Evolutionary conservation across 768 basidiomycete species (phyloP).

Genomic region (Chalciporus sphaerocephalus): DNA sequence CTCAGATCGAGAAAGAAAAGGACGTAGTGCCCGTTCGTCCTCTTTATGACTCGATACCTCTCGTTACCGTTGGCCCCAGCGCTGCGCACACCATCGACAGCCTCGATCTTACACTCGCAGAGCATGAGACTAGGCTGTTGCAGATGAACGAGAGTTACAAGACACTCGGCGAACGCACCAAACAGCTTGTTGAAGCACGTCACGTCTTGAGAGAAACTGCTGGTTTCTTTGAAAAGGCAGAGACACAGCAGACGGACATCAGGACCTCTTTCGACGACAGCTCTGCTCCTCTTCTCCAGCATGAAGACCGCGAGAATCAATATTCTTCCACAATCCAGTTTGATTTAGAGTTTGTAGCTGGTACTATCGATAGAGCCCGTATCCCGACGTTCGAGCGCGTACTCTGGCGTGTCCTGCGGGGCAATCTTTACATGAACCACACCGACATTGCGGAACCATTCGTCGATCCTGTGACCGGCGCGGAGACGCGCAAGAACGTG

Average conservation of each 20-base stretch:
- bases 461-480: slow-evolving; percentile 76
- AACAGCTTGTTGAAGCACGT: slow-evolving; percentile 88
- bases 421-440: slow-evolving; percentile 99
- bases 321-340: slow-evolving; percentile 56
- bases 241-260: slow-evolving; percentile 72
- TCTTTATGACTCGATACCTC: slow-evolving; percentile 78
- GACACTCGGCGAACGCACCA: slow-evolving; percentile 76
- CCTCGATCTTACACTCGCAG: slow-evolving; percentile 78
- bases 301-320: slow-evolving; percentile 78
- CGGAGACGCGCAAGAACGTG: slow-evolving; percentile 92
- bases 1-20: slow-evolving; percentile 82
- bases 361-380: slow-evolving; percentile 90
- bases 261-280: slow-evolving; percentile 89
- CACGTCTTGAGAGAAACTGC: slow-evolving; percentile 94
- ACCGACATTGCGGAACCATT: slow-evolving; percentile 93
- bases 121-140: slow-evolving; percentile 77
- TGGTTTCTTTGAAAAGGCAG: slow-evolving; percentile 89
- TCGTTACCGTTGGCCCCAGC: slow-evolving; percentile 87
- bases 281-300: slow-evolving; percentile 83
- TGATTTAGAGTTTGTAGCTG: slow-evolving; percentile 96
- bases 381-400: slow-evolving; percentile 95
- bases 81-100: slow-evolving; percentile 93
- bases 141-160: slow-evolving; percentile 96
- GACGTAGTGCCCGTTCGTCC: slow-evolving; percentile 81
- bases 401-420: slow-evolving; percentile 95